These are phyloP conservation scores for Senna siamea DNA, from an alignment of 306 rosid species.

Conservation along the genomic window DNA sequence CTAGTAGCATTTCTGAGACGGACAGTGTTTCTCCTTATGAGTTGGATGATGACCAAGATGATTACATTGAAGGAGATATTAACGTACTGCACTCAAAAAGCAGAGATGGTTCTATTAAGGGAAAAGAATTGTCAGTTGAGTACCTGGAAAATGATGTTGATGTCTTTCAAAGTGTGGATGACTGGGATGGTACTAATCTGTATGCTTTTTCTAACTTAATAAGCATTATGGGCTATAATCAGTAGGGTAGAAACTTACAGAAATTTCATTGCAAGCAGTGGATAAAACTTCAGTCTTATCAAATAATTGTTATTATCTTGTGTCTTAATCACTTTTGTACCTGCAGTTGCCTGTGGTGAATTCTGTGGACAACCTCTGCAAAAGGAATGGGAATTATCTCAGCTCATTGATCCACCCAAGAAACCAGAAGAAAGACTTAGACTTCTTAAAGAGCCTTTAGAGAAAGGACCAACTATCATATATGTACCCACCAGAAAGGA, in stretches of 20 bases:
- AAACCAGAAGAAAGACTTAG: constrained; percentile 53
- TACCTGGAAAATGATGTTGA: constrained; percentile 86
- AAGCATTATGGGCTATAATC: constrained; percentile 15
- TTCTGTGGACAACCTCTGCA: constrained; percentile 59
- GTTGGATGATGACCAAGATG: constrained; percentile 47
- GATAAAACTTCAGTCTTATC: neutral
- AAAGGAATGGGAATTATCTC: constrained; percentile 43
- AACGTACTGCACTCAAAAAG: constrained; percentile 43
- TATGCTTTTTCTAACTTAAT: constrained; percentile 18
- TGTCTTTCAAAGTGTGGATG: constrained; percentile 67
- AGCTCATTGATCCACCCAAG: constrained; percentile 48
- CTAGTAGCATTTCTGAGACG: constrained; percentile 43
- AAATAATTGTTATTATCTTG: constrained; percentile 20
- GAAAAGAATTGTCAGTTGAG: constrained; percentile 69
- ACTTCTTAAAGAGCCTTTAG: constrained; percentile 55
- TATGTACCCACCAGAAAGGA: constrained; percentile 90
- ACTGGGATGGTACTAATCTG: constrained; percentile 73
- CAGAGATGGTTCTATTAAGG: constrained; percentile 45
- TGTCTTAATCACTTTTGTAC: constrained; percentile 33
- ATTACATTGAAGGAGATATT: constrained; percentile 44
- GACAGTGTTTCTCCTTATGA: constrained; percentile 50
- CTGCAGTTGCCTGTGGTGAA: constrained; percentile 72
- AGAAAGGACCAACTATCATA: constrained; percentile 73
- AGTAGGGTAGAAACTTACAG: constrained; percentile 32
- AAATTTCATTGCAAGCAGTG: constrained; percentile 16